These are phyloP conservation scores for Cladobotryum mycophilum DNA, from an alignment of 2,329 filamentous ascomycete species.

Conservation along the genomic window DNA sequence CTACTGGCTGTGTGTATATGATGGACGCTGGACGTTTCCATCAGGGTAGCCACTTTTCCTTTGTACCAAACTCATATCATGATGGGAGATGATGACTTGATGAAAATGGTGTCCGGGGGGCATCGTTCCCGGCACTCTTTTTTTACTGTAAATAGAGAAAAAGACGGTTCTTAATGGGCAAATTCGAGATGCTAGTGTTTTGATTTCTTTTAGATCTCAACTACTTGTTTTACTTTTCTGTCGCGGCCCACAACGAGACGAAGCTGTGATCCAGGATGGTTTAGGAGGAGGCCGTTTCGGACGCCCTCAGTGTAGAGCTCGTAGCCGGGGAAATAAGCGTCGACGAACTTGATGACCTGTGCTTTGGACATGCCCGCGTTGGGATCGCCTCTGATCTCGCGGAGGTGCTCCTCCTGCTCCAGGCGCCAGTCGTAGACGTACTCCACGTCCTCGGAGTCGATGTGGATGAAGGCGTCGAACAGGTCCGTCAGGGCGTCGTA, in stretches of 20 bases:
- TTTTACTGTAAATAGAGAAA: too few relatives aligned
- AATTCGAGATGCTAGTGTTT: too few relatives aligned
- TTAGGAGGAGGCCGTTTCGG: constrained; percentile 49
- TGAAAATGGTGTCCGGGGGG: too few relatives aligned
- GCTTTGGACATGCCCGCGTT: constrained; percentile 72
- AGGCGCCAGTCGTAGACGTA: constrained; percentile 82
- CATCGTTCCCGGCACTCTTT: too few relatives aligned
- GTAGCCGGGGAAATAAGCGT: constrained; percentile 64
- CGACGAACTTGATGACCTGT: constrained; percentile 68
- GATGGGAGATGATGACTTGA: too few relatives aligned
- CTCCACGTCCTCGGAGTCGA: constrained; percentile 62
- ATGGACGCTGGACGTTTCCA: background rate
- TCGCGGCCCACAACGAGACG: constrained; percentile 55
- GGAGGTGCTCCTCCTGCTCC: constrained; percentile 70
- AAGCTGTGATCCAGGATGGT: constrained; percentile 49
- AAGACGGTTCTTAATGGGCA: too few relatives aligned
- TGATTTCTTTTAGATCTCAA: constrained; percentile 26
- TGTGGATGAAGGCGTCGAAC: constrained; percentile 50
- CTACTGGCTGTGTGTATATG: background rate
- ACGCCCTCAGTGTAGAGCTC: constrained; percentile 60
- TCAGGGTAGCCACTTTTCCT: too few relatives aligned
- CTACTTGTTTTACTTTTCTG: constrained; percentile 51
- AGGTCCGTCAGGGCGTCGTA: constrained; percentile 46
- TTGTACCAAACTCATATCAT: too few relatives aligned
- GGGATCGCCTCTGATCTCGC: constrained; percentile 51